Evolutionary conservation across 345 rosid genomes (phyloP).

Genomic region (Eucalyptus caleyi): DNA sequence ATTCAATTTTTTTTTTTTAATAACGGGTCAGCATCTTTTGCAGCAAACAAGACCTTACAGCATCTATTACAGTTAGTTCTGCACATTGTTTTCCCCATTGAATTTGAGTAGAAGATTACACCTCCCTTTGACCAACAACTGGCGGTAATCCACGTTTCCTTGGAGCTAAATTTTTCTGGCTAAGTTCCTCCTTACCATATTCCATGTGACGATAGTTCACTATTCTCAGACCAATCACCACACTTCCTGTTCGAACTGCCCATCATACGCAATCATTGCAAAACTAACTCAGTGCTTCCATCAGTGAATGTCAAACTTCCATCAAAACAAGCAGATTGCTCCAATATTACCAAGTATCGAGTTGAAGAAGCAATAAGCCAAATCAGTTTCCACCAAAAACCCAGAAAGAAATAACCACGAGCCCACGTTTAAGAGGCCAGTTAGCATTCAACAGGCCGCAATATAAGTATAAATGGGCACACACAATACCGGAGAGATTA

Average conservation of each 20-base stretch:
- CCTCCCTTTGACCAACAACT: neutral
- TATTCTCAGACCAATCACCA: neutral
- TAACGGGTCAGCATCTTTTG: neutral
- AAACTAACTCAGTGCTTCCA: neutral
- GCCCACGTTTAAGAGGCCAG: neutral
- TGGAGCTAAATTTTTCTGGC: neutral
- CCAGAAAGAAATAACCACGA: neutral
- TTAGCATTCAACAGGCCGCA: neutral
- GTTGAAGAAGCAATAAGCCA: neutral
- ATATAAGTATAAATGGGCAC: neutral
- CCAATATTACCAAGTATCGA: neutral
- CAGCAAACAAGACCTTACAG: neutral
- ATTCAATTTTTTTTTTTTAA: neutral
- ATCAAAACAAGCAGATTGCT: neutral
- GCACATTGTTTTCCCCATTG: neutral
- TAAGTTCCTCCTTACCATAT: neutral
- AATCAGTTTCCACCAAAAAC: neutral
- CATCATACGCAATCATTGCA: neutral
- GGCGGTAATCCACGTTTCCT: neutral
- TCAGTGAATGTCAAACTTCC: neutral
- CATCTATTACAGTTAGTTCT: neutral
- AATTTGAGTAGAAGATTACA: neutral
- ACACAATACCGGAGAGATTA: neutral
- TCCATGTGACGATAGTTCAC: neutral
- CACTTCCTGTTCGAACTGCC: neutral